phyloP scores from a whole-genome alignment of 306 rosid genomes.

The Arachis hypogaea region DNA sequence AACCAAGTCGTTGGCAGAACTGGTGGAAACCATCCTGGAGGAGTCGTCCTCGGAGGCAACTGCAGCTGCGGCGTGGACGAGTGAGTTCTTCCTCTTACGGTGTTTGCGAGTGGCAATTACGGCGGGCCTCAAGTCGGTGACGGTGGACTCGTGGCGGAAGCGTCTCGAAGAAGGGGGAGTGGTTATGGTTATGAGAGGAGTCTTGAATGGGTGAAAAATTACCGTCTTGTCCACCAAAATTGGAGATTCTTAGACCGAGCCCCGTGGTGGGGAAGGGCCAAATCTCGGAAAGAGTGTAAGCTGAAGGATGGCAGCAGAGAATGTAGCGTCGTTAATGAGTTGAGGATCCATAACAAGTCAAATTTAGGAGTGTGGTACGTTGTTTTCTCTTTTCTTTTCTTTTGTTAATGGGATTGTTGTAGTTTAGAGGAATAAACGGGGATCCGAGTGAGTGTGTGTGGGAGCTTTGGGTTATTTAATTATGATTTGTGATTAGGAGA shows the following conservation, averaged over 20 bases:
- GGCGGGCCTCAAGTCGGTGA: constrained; percentile 56
- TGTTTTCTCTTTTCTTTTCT: no score
- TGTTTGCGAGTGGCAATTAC: constrained; percentile 24
- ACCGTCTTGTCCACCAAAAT: constrained; percentile 26
- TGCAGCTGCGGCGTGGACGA: constrained; percentile 19
- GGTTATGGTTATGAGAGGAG: constrained; percentile 13
- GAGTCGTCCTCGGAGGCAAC: constrained; percentile 71
- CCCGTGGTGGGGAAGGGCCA: constrained; percentile 57
- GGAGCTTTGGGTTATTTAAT: no score
- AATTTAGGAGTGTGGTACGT: no score
- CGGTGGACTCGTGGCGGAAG: constrained; percentile 69
- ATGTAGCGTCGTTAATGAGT: constrained; percentile 67
- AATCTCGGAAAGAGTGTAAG: constrained; percentile 73
- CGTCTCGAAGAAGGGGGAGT: constrained; percentile 46
- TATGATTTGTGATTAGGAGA: no score
- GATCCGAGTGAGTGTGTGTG: no score
- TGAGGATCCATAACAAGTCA: constrained; percentile 70
- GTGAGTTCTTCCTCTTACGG: constrained; percentile 55
- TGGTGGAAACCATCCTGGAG: constrained; percentile 64
- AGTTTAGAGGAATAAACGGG: no score
- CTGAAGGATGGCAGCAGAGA: constrained; percentile 66
- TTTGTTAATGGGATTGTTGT: no score
- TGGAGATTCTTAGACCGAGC: constrained; percentile 58
- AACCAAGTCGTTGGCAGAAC: constrained; percentile 64
- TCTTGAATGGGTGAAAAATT: constrained; percentile 45